phyloP scores from a whole-genome alignment of 2,329 filamentous ascomycete species.

The Amphichorda felina region DNA sequence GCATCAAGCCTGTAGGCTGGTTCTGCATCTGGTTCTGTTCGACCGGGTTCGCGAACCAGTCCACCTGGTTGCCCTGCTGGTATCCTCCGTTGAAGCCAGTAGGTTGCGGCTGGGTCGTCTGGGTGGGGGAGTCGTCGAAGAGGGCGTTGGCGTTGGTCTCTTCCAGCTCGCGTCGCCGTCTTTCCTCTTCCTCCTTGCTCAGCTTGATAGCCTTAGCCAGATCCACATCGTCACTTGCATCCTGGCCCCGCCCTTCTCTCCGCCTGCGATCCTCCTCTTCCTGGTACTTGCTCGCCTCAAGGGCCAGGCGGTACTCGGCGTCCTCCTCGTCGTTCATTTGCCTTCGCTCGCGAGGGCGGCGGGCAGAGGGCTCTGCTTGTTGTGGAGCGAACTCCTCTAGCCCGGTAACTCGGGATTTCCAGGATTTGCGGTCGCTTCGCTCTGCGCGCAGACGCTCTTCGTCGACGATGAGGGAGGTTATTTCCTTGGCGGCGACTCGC shows the following conservation, averaged over 20 bases:
- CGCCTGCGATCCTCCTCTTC: conserved; percentile 80
- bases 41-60: conserved; percentile 95
- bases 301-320: conserved; percentile 76
- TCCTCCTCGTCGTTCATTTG: conserved; percentile 64
- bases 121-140: conserved; percentile 69
- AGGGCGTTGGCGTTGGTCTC: conserved; percentile 79
- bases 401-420: conserved; percentile 93
- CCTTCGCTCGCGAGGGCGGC: conserved; percentile 34
- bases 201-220: conserved; percentile 90
- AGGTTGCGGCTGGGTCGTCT: conserved; percentile 53
- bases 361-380: conserved; percentile 24
- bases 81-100: conserved; percentile 96
- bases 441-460: conserved; percentile 87
- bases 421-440: conserved; percentile 80
- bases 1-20: conserved; percentile 66
- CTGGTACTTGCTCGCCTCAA: conserved; percentile 91
- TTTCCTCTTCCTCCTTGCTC: conserved; percentile 88
- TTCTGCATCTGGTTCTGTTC: conserved; percentile 61
- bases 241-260: conserved; percentile 45
- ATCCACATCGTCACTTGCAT: conserved; percentile 61
- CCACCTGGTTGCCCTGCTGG: conserved; percentile 89
- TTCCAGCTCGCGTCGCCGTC: conserved; percentile 71
- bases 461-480: conserved; percentile 83
- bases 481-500: conserved; percentile 87
- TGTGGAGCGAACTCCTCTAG: conserved; percentile 65